Conservation (phyloP, 2,329 filamentous ascomycete species). For the Aspergillus cejpii region DNA sequence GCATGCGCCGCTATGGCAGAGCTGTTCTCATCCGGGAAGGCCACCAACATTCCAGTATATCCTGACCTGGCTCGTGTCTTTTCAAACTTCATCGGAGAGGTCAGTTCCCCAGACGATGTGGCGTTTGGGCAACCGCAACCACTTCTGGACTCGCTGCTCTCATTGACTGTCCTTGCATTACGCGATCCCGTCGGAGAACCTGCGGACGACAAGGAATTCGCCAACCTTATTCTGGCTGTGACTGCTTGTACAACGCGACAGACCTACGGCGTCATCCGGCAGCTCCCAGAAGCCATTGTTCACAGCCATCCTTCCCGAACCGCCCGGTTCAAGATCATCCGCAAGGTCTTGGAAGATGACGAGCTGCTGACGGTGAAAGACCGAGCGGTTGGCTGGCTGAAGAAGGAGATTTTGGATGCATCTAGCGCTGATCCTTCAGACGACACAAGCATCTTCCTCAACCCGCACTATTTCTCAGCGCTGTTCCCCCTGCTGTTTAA, state of each 20-base stretch:
- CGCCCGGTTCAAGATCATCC: constrained; percentile 49
- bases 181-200: constrained; percentile 43
- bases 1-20: constrained; percentile 47
- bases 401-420: constrained; percentile 51
- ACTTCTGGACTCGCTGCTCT: constrained; percentile 50
- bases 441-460: constrained; percentile 29
- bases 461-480: constrained; percentile 33
- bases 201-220: constrained; percentile 47
- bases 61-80: constrained; percentile 49
- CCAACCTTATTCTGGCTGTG: constrained; percentile 46
- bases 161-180: constrained; percentile 47
- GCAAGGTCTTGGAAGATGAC: constrained; percentile 50
- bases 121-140: constrained; percentile 45
- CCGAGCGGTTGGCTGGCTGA: constrained; percentile 55
- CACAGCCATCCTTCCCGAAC: constrained; percentile 49
- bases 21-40: constrained; percentile 42
- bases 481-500: constrained; percentile 50
- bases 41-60: constrained; percentile 44
- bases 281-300: constrained; percentile 36
- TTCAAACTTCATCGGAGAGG: constrained; percentile 46
- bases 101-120: constrained; percentile 32
- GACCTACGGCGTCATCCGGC: constrained; percentile 33
- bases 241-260: constrained; percentile 35
- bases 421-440: constrained; percentile 16
- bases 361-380: constrained; percentile 51